Evolutionary conservation across 2,329 filamentous ascomycete genomes (phyloP), one percentile per base, ranked within the genome.

Genomic region (Pestalotiopsis sp.): DNA sequence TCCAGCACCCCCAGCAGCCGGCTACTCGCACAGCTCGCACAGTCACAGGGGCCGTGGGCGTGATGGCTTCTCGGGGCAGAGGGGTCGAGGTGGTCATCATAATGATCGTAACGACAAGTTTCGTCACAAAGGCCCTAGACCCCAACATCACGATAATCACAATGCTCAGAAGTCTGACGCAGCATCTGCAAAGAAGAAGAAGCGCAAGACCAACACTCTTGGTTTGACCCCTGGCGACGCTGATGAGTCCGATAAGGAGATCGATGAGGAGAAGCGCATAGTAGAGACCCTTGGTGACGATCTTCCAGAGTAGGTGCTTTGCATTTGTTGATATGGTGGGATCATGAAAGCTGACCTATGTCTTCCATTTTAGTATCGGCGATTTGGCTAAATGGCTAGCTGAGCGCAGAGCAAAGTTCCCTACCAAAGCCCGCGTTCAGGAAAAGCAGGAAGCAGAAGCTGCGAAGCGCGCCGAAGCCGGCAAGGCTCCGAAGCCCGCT

Each of bases 371-470:
- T 66, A 89, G 86, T 67, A 82, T 87, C 17, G 87, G 88, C 68
- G 94, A 98, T 75, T 85, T 98, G 66, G 86, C 89, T 26, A 88
- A 89, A 6, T 98, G 94, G 89, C 88, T 97, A 70, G 89, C 89
- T 63, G 94, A 97, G 78, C 89, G 95, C 68, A 91, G 86, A 76
- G 91, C 89, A 71, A 90, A 91, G 64, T 98, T 88, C 77, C 95
- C 95, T 1, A 98, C 94, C 2, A 88, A 89, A 77, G 88, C 88
- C 68, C 89, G 92, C 66, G 82, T 89, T 70, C 85, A 88, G 69
- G 88, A 88, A 70, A 92, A 87, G 78, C 87, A 88, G 70, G 84
- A 85, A 72, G 81, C 80, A 68, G 79, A 81, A 73, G 75, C 80
- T 73, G 78, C 80, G 67, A 84, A 87, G 67, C 83, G 86, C 66